Base-by-base conservation (phyloP, 2,329 filamentous ascomycete species). In the Nemania serpens region DNA sequence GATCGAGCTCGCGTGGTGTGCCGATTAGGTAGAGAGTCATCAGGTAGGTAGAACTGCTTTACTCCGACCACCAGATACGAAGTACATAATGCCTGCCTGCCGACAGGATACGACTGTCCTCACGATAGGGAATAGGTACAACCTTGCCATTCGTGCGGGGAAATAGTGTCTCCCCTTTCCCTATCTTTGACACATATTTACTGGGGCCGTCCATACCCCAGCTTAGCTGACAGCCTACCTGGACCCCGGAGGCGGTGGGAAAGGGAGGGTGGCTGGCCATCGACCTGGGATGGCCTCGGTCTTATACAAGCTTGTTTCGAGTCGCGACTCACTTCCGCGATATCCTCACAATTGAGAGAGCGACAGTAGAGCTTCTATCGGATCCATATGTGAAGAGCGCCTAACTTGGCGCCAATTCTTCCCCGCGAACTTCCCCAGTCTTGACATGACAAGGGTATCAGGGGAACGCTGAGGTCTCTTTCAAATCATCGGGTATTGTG, bases 401-500 rank as follows among this genome's bases (percentile, higher is more conserved):
- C 39, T 20, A 39, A 60, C 51, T 20, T 39, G n/a, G 5, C 20
- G 25, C 48, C 59, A 61, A 57, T 22, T 49, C 18, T 51, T 54
- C 46, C 51, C 53, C 56, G 43, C 46, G 20, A 55, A 33, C 20
- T 60, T 58, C 57, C 48, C 63, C 56, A 54, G 50, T 42, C 56
- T 46, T 51, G 54, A 48, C 46, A 1, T 34, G 46, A 10, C 46
- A 34, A 55, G 34, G 46, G 18, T 51, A 57, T 59, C 52, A 20
- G 48, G 33, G 45, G 34, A 54, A 57, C 43, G 5, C 54, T 41
- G 51, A 46, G 15, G 15, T 20, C 33, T 45, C 43, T 58, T 55
- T 52, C 52, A 63, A 60, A 60, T 60, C 51, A 34, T 54, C 45
- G 25, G 25, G 37, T 48, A 45, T 36, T 47, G 36, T 33, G 55